These are phyloP conservation scores for Lentithecium fluviatile DNA, from an alignment of 495 filamentous ascomycete genomes.

Conservation along the genomic window DNA sequence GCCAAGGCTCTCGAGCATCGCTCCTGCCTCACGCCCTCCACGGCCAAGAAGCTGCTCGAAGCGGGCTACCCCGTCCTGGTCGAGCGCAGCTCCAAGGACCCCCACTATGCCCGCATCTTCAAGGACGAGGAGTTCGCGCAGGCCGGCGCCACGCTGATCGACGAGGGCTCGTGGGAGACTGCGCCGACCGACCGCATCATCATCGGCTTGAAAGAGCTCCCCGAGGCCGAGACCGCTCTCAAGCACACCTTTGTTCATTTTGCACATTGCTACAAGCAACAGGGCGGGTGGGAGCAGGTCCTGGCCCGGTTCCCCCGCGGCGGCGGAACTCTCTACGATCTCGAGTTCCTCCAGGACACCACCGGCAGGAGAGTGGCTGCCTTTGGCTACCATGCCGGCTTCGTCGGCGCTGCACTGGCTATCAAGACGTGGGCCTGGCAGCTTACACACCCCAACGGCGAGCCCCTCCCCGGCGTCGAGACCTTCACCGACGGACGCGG, in stretches of 20 bases:
- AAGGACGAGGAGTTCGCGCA: constrained; percentile 64
- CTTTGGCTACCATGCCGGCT: constrained; percentile 67
- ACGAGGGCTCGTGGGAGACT: constrained; percentile 75
- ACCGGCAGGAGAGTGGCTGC: constrained; percentile 76
- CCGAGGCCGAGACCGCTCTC: constrained; percentile 82
- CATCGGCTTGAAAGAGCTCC: constrained; percentile 86
- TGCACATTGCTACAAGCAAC: constrained; percentile 79
- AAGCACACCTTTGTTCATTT: constrained; percentile 87
- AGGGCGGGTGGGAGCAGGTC: constrained; percentile 79
- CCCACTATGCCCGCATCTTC: constrained; percentile 68
- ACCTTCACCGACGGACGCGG: constrained; percentile 43
- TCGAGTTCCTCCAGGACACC: constrained; percentile 87
- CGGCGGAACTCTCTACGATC: constrained; percentile 78
- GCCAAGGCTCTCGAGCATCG: constrained; percentile 43
- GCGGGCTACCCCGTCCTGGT: constrained; percentile 79
- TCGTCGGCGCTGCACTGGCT: constrained; percentile 33
- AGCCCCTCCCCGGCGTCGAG: constrained; percentile 64
- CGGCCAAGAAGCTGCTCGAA: constrained; percentile 73
- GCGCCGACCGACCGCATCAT: constrained; percentile 83
- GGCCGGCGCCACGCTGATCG: constrained; percentile 70
- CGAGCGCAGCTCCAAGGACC: constrained; percentile 61
- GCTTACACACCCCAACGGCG: constrained; percentile 62
- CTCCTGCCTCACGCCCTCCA: constrained; percentile 60
- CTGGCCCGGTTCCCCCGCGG: constrained; percentile 79
- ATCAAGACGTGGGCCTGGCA: constrained; percentile 80